These are phyloP conservation scores for Aurifilum marmelostoma DNA, from an alignment of 2,329 filamentous ascomycete genomes.

Conservation along the genomic window DNA sequence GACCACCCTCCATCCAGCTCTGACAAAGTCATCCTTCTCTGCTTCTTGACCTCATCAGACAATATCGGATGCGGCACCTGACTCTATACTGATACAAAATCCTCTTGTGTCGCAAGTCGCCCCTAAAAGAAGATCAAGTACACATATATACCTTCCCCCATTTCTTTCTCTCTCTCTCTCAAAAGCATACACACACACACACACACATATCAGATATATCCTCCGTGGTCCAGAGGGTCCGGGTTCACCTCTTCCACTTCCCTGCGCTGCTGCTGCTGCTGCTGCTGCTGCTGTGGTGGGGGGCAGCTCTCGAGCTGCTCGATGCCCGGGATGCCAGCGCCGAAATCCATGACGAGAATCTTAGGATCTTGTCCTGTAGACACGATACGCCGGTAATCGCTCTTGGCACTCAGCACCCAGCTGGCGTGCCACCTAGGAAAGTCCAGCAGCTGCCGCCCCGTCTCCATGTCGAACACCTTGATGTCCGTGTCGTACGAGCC, in stretches of 20 bases:
- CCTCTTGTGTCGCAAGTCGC: background rate
- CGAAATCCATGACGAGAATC: constrained; percentile 94
- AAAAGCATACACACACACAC: too few relatives aligned
- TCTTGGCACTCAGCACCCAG: constrained; percentile 96
- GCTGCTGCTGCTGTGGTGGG: too few relatives aligned
- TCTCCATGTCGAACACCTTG: constrained; percentile 88
- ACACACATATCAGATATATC: constrained; percentile 10
- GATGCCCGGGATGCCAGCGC: constrained; percentile 60
- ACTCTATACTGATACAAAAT: background rate
- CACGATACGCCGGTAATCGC: constrained; percentile 91
- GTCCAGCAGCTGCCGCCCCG: constrained; percentile 75
- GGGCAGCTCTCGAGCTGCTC: constrained; percentile 57
- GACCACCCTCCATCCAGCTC: too few relatives aligned
- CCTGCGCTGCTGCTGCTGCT: constrained; percentile 6
- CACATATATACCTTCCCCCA: background rate
- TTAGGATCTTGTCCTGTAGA: constrained; percentile 93
- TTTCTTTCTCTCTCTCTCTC: background rate
- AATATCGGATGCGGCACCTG: too few relatives aligned
- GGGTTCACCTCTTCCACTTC: constrained; percentile 8
- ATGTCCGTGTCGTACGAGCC: constrained; percentile 96
- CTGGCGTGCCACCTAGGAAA: constrained; percentile 95
- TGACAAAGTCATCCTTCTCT: too few relatives aligned
- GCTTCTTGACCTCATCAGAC: too few relatives aligned
- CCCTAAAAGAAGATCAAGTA: too few relatives aligned
- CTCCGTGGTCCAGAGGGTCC: constrained; percentile 13